phyloP scores from a whole-genome alignment of 345 rosid species.

The Arabidopsis arenosa region DNA sequence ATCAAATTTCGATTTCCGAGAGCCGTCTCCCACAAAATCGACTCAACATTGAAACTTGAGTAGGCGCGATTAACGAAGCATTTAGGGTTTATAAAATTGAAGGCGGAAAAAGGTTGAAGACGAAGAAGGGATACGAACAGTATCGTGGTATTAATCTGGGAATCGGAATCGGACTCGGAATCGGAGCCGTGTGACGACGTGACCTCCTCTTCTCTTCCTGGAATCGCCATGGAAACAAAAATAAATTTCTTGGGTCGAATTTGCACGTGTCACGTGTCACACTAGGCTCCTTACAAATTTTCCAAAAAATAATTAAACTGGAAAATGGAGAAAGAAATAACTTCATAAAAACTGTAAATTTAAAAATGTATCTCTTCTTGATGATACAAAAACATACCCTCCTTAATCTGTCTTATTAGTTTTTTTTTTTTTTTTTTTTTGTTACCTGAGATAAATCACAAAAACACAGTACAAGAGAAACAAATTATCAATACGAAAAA shows the following conservation, averaged over 20 bases:
- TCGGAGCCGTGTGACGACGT: not conserved
- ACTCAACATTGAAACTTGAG: not conserved
- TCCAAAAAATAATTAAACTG: no score
- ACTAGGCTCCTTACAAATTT: not conserved
- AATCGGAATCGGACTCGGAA: not conserved
- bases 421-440: no score
- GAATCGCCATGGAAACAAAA: constrained; percentile 2
- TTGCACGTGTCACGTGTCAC: constrained; percentile 18
- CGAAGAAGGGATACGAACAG: not conserved
- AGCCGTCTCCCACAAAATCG: not conserved
- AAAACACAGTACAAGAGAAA: not conserved
- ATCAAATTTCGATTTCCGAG: constrained; percentile 6
- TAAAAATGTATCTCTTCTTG: not conserved
- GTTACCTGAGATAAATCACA: no score
- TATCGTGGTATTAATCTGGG: not conserved
- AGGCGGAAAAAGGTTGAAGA: not conserved
- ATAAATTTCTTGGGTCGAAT: not conserved
- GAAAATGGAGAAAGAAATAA: not conserved
- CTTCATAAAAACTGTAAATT: not conserved
- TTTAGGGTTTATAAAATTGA: not conserved
- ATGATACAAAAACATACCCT: not conserved
- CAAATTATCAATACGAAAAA: not conserved
- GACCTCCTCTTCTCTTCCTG: not conserved
- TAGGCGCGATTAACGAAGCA: not conserved
- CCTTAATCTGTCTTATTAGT: no score